Base-by-base conservation (phyloP, 352 stramenopile genomes). In the Globisporangium orthogonon region DNA sequence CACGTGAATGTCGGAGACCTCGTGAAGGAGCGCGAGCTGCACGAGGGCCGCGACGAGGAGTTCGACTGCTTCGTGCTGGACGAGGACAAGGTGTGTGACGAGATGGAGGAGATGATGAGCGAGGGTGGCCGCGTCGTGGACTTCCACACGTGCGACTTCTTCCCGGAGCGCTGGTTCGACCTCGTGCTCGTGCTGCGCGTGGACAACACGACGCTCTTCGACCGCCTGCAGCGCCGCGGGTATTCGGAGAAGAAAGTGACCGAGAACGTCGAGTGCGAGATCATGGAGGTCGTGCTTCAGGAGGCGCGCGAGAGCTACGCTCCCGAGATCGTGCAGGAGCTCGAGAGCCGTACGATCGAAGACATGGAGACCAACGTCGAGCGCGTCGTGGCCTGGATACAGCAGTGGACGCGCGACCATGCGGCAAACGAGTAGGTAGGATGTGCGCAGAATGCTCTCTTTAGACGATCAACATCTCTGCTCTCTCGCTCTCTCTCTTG, bases 111-210 rank as follows among this genome's bases (percentile, higher is more conserved):
- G 13, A 74, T 95, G 44, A 86, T 98, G 82, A 60, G 65, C n/a
- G 76, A 90, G 47, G 91, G 91, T 44, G 91, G 89, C 44, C 73
- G 95, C 49, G 76, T 99, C 30, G 86, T 98, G 40, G 97, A 99
- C 74, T 99, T 98, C 78, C 97, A 99, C 78, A 93, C 91, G 41
- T 98, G 91, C 68, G 95, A 99, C 63, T 95, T 99, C 54, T 99
- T 99, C 70, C 96, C 96, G 3, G 97, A 99, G 73, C 83, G 95
- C 58, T 98, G 92, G 91, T 98, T 98, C 66, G 94, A 98, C 71
- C 74, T 98, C 37, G 82, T 97, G n/a, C 56, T 97, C 50, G 89
- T 97, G 62, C 74, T 97, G 18, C 74, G 91, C 51, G 79, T 93
- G 37, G 89, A 97, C 58, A 99, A 84, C 72, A 97, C 88, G 63